Percentiles rank a stretch among this genome's conserved stretches.
Evolutionary conservation across 163 green algal species (phyloP).

Genomic region (Coccomyxa subellipsoidea): DNA sequence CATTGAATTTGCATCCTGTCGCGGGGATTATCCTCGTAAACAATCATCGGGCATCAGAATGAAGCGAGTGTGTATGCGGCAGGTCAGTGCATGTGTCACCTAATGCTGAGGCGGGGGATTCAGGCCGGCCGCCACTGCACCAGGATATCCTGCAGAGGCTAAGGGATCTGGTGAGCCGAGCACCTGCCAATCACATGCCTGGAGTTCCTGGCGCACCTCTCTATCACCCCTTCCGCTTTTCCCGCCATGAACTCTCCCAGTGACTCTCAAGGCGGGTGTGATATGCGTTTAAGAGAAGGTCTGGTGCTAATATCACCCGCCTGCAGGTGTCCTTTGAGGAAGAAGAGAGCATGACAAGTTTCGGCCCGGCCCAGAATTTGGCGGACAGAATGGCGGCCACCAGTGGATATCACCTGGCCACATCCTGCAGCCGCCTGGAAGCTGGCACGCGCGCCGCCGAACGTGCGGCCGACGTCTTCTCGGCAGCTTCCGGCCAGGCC

Average conservation of each 20-base stretch:
- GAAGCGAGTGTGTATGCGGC: not conserved
- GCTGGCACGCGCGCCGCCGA: not conserved
- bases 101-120: not conserved
- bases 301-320: too few relatives aligned
- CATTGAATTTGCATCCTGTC: too few relatives aligned
- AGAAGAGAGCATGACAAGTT: not conserved
- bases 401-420: not conserved
- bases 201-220: too few relatives aligned
- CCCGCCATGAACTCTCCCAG: too few relatives aligned
- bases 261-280: too few relatives aligned
- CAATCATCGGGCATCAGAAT: too few relatives aligned
- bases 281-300: too few relatives aligned
- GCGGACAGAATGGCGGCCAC: not conserved
- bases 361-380: not conserved
- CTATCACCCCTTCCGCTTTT: too few relatives aligned
- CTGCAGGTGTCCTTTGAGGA: not conserved
- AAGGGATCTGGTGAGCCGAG: not conserved
- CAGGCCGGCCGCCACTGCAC: not conserved
- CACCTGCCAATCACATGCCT: not conserved
- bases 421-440: not conserved
- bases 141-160: not conserved
- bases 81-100: not conserved
- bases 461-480: not conserved
- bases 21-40: too few relatives aligned
- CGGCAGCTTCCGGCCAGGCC: too few relatives aligned